Evolutionary conservation across 2,329 filamentous ascomycete species (phyloP).

Genomic region (Apiospora pterosperma): DNA sequence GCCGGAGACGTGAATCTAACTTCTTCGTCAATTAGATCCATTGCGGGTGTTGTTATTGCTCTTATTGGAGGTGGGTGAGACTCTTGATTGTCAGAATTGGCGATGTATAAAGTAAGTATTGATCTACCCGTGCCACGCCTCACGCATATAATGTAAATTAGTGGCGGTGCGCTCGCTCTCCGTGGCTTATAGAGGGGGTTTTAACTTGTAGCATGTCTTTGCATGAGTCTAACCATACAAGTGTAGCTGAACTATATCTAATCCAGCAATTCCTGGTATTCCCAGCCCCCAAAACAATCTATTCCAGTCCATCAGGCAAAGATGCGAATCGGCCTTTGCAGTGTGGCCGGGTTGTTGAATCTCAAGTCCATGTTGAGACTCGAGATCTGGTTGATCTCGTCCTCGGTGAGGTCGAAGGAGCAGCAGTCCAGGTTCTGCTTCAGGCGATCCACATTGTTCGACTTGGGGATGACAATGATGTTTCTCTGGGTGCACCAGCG

Average conservation of each 20-base stretch:
- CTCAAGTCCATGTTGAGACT: slow-evolving; percentile 46
- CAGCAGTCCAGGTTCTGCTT: slow-evolving; percentile 52
- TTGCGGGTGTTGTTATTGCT: too few relatives aligned
- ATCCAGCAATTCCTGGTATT: neutral
- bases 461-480: slow-evolving; percentile 61
- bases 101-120: too few relatives aligned
- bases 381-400: slow-evolving; percentile 53
- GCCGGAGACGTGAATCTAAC: too few relatives aligned
- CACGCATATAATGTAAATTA: neutral
- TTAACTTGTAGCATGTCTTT: neutral
- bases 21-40: too few relatives aligned
- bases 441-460: slow-evolving; percentile 48
- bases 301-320: slow-evolving; percentile 20
- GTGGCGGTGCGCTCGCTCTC: too few relatives aligned
- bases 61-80: too few relatives aligned
- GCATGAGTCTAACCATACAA: neutral
- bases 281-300: neutral
- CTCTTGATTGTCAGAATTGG: too few relatives aligned
- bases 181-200: too few relatives aligned
- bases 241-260: neutral
- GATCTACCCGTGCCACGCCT: too few relatives aligned
- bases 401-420: slow-evolving; percentile 47
- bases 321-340: slow-evolving; percentile 23
- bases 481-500: slow-evolving; percentile 63
- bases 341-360: slow-evolving; percentile 50